Evolutionary conservation across 805 yeast species (phyloP).

Genomic region (Nakazawaea anatomiae): DNA sequence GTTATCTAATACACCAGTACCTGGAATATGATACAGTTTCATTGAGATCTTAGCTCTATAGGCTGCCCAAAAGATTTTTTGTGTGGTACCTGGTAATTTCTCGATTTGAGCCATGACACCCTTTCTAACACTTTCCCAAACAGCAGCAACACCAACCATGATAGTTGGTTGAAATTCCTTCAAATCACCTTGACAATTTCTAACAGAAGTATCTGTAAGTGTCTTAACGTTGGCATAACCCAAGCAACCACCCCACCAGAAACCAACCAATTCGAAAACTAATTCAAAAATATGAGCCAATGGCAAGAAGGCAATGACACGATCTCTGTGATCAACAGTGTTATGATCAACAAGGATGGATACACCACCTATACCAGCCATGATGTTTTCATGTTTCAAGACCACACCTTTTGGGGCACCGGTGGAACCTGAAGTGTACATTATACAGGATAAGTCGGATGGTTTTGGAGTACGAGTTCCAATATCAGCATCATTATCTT

Average conservation of each 20-base stretch:
- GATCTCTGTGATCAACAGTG: conserved; percentile 50
- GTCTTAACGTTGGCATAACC: conserved; percentile 96
- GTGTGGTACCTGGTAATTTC: conserved; percentile 57
- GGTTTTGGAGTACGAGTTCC: conserved; percentile 43
- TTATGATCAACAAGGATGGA: conserved; percentile 51
- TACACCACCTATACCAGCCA: conserved; percentile 87
- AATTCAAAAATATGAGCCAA: conserved; percentile 95
- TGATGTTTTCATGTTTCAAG: conserved; percentile 56
- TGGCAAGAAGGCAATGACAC: conserved; percentile 84
- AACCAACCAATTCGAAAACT: conserved; percentile 70
- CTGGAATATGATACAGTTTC: conserved; percentile 65
- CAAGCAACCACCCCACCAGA: conserved; percentile 85
- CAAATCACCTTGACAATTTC: conserved; percentile 86
- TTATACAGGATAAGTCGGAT: conserved; percentile 63
- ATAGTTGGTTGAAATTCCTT: conserved; percentile 82
- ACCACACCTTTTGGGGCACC: conserved; percentile 86
- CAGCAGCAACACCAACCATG: conserved; percentile 98
- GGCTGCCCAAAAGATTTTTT: conserved; percentile 86
- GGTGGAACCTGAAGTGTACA: conserved; percentile 86
- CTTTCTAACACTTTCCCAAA: conserved; percentile 93
- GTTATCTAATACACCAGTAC: conserved; percentile 61
- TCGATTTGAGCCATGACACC: conserved; percentile 78
- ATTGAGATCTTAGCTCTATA: conserved; percentile 66
- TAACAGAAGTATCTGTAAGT: conserved; percentile 72
- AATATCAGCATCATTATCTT: conserved; percentile 33